phyloP scores from a whole-genome alignment of 768 basidiomycete species.

The Sporobolomyces phaffii region DNA sequence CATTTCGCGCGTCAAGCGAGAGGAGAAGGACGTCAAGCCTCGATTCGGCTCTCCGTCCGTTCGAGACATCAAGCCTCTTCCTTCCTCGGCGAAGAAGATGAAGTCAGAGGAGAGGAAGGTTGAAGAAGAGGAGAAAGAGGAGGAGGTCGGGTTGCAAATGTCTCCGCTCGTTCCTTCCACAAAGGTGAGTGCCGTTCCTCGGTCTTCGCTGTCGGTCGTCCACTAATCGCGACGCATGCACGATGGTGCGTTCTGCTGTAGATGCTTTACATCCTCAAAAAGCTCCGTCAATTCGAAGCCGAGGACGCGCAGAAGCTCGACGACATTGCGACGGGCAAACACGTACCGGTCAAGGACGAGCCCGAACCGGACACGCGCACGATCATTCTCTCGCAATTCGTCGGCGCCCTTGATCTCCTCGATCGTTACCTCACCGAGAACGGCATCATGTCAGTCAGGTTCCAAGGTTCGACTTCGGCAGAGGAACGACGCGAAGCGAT shows the following conservation, averaged over 20 bases:
- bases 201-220: too few relatives aligned
- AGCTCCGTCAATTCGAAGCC: constrained; percentile 13
- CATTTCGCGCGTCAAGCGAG: constrained; percentile 11
- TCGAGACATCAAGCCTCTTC: not conserved
- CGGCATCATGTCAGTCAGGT: constrained; percentile 41
- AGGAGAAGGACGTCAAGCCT: constrained; percentile 9
- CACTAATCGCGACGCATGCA: too few relatives aligned
- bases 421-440: constrained; percentile 56
- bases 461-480: constrained; percentile 46
- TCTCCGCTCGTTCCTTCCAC: constrained; percentile 10
- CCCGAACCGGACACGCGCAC: constrained; percentile 48
- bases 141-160: constrained; percentile 4
- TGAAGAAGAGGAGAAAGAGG: not conserved
- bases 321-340: constrained; percentile 57
- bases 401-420: constrained; percentile 58
- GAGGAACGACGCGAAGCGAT: constrained; percentile 44
- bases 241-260: too few relatives aligned
- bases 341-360: not conserved
- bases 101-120: not conserved
- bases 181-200: constrained; percentile 35
- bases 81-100: not conserved
- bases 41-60: not conserved
- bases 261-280: constrained; percentile 21
- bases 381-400: constrained; percentile 68
- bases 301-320: constrained; percentile 49